These are phyloP conservation scores for Paecilomyces dactylethromorphus DNA, from an alignment of 2,329 filamentous ascomycete species.

Conservation along the genomic window DNA sequence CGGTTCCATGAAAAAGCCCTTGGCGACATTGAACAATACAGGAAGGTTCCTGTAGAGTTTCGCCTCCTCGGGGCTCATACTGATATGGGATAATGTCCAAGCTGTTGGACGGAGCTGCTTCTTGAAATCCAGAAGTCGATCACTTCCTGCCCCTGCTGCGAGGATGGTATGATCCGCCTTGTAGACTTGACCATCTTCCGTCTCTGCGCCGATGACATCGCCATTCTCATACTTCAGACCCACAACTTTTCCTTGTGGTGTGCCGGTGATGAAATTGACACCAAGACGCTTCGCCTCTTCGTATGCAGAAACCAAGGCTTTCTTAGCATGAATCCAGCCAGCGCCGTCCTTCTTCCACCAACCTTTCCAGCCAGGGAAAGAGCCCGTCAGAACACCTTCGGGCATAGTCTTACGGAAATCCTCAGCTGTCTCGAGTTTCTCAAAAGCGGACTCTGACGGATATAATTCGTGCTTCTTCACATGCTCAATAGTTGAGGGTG, in stretches of 20 bases:
- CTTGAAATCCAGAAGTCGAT: conserved; percentile 44
- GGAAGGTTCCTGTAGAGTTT: conserved; percentile 42
- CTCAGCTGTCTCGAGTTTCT: conserved; percentile 34
- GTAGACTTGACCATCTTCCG: conserved; percentile 36
- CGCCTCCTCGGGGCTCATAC: conserved; percentile 41
- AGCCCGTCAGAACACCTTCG: conserved; percentile 43
- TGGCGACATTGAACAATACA: conserved; percentile 43
- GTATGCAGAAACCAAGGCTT: conserved; percentile 41
- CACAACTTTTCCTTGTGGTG: conserved; percentile 30
- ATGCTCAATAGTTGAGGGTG: conserved; percentile 30
- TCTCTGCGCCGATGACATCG: conserved; percentile 38
- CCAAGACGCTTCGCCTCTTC: conserved; percentile 41
- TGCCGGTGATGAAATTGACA: conserved; percentile 41
- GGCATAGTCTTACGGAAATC: conserved; percentile 49
- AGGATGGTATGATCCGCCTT: conserved; percentile 42
- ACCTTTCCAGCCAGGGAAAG: conserved; percentile 46
- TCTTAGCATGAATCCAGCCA: conserved; percentile 50
- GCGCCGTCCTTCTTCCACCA: conserved; percentile 35
- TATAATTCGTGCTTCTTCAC: conserved; percentile 31
- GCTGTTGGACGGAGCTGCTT: conserved; percentile 49
- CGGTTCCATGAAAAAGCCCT: conserved; percentile 46
- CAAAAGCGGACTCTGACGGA: conserved; percentile 22
- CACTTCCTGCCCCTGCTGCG: conserved; percentile 44
- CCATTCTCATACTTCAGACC: conserved; percentile 31
- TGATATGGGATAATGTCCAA: conserved; percentile 49